phyloP scores from a whole-genome alignment of 441 rosid genomes.

The Gossypium trilobum region DNA sequence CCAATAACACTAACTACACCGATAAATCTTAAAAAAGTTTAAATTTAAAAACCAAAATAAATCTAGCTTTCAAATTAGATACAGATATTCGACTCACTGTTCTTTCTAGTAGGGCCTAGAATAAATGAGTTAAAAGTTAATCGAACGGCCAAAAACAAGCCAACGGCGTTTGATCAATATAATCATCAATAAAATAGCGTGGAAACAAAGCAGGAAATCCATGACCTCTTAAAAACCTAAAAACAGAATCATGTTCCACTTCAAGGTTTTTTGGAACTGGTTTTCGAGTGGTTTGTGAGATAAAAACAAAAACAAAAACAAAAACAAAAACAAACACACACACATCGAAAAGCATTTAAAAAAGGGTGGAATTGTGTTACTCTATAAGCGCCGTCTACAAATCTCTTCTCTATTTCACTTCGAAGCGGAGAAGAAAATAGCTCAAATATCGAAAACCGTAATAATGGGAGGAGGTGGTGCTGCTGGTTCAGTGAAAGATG shows the following conservation, averaged over 20 bases:
- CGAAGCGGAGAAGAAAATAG: neutral
- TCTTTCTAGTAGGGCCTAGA: too few relatives aligned
- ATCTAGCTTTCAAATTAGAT: too few relatives aligned
- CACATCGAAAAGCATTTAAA: too few relatives aligned
- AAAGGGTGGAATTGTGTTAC: too few relatives aligned
- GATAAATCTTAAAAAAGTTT: too few relatives aligned
- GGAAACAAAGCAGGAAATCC: neutral
- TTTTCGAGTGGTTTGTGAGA: too few relatives aligned
- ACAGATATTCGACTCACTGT: too few relatives aligned
- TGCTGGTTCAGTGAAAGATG: conserved; percentile 70
- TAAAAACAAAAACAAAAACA: too few relatives aligned
- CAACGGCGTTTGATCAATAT: neutral
- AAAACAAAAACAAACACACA: too few relatives aligned
- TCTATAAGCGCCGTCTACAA: neutral
- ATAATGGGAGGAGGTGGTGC: conserved; percentile 20
- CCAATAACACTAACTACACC: too few relatives aligned
- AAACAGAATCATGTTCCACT: neutral
- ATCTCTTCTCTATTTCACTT: neutral
- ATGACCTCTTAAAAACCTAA: neutral
- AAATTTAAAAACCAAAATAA: too few relatives aligned
- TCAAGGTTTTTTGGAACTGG: neutral
- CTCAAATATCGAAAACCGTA: neutral
- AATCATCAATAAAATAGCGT: neutral
- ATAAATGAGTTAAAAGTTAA: neutral
- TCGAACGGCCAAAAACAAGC: neutral